A percentile compares a stretch with the other conserved stretches of the same genome.
phyloP scores from a whole-genome alignment of 1,139 yeast genomes.

The Lodderomyces jiufengensis region DNA sequence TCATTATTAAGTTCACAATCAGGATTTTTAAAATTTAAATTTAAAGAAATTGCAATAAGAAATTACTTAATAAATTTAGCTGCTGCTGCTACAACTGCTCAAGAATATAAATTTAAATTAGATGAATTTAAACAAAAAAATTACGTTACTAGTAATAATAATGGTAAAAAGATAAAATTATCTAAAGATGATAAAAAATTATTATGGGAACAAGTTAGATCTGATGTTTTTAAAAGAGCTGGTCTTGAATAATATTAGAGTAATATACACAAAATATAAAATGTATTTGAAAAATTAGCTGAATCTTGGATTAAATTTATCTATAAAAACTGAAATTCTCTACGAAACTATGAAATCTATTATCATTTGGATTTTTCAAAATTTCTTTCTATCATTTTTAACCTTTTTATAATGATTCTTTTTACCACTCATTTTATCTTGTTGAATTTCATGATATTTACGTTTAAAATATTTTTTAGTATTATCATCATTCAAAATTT shows the following conservation, averaged over 20 bases:
- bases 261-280: no score
- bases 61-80: constrained; percentile 50
- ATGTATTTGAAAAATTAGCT: no score
- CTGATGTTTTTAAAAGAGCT: constrained; percentile 47
- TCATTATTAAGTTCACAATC: constrained; percentile 20
- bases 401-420: constrained; percentile 64
- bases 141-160: background rate
- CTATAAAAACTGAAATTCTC: no score
- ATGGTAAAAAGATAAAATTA: constrained; percentile 29
- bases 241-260: constrained; percentile 33
- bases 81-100: constrained; percentile 54
- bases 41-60: constrained; percentile 46
- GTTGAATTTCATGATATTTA: constrained; percentile 78
- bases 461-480: constrained; percentile 78
- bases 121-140: constrained; percentile 27
- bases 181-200: constrained; percentile 41
- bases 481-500: constrained; percentile 70
- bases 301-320: no score
- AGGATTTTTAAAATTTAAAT: constrained; percentile 31
- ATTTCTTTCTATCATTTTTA: constrained; percentile 58
- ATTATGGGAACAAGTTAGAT: constrained; percentile 50
- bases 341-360: no score
- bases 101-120: constrained; percentile 43
- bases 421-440: constrained; percentile 70
- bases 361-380: no score